These are phyloP conservation scores for Plantago coronopus DNA, from an alignment of 305 asterid genomes.

Conservation along the genomic window DNA sequence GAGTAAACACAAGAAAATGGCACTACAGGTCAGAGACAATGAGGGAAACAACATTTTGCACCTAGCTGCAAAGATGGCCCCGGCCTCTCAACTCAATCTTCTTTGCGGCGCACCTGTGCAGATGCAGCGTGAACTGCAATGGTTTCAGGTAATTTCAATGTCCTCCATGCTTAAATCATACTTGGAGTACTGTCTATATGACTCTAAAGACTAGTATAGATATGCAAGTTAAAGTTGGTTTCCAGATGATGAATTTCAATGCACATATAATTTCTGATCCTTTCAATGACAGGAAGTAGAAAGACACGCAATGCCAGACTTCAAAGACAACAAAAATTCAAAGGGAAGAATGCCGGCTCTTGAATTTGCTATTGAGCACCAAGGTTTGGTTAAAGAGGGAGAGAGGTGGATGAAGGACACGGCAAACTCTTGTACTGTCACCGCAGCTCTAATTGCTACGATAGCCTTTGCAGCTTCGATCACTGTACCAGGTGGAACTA, in stretches of 20 bases:
- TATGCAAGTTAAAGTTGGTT: not conserved
- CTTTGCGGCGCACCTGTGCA: slow-evolving; percentile 40
- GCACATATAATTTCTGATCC: not conserved
- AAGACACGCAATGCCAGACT: slow-evolving; percentile 20
- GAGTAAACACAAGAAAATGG: slow-evolving; percentile 27
- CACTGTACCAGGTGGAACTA: slow-evolving; percentile 30
- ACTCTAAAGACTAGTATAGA: not conserved
- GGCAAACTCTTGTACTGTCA: slow-evolving; percentile 26
- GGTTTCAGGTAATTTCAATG: slow-evolving; percentile 35
- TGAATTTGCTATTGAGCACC: slow-evolving; percentile 25
- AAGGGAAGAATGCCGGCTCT: slow-evolving; percentile 23
- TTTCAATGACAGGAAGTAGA: slow-evolving; percentile 22
- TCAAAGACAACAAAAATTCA: slow-evolving; percentile 19
- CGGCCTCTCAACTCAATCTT: slow-evolving; percentile 33
- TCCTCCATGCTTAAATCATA: not conserved
- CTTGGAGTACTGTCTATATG: not conserved
- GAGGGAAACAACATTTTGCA: slow-evolving; percentile 37
- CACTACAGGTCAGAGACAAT: slow-evolving; percentile 22
- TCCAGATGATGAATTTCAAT: not conserved
- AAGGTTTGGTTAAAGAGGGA: slow-evolving; percentile 20
- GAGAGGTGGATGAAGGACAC: slow-evolving; percentile 29
- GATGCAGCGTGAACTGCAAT: slow-evolving; percentile 44
- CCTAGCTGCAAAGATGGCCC: slow-evolving; percentile 42
- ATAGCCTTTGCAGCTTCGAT: slow-evolving; percentile 29
- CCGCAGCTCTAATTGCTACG: slow-evolving; percentile 31